phyloP scores from a whole-genome alignment of 2,329 filamentous ascomycete species.

The Oidium heveae region DNA sequence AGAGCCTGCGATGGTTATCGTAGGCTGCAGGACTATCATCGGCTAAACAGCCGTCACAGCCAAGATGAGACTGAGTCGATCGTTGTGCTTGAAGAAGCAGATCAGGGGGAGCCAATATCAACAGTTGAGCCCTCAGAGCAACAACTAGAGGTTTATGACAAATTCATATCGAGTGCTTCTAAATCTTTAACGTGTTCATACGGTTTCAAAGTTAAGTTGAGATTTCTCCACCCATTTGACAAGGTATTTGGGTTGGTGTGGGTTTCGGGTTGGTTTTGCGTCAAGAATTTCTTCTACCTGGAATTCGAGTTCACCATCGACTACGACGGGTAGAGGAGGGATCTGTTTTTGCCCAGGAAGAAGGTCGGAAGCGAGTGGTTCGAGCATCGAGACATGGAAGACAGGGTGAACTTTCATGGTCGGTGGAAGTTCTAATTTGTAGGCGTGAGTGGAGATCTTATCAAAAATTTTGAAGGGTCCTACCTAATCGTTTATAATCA shows the following conservation, averaged over 20 bases:
- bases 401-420: slow-evolving; percentile 1
- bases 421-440: neutral
- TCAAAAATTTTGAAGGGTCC: slow-evolving; percentile 1
- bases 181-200: neutral
- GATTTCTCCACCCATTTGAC: neutral
- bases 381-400: slow-evolving; percentile 2
- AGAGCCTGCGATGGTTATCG: too few relatives aligned
- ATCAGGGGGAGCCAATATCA: too few relatives aligned
- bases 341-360: neutral
- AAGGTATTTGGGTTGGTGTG: neutral
- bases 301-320: neutral
- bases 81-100: too few relatives aligned
- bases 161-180: too few relatives aligned
- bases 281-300: neutral
- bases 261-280: neutral
- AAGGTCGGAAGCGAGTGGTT: neutral
- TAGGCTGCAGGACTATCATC: too few relatives aligned
- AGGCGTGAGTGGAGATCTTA: neutral
- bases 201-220: neutral
- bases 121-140: too few relatives aligned
- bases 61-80: too few relatives aligned
- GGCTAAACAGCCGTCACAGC: too few relatives aligned
- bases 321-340: neutral
- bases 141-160: too few relatives aligned
- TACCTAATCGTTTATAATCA: neutral